Evolutionary conservation across 768 basidiomycete genomes (phyloP).

Genomic region (Serendipita sp.): DNA sequence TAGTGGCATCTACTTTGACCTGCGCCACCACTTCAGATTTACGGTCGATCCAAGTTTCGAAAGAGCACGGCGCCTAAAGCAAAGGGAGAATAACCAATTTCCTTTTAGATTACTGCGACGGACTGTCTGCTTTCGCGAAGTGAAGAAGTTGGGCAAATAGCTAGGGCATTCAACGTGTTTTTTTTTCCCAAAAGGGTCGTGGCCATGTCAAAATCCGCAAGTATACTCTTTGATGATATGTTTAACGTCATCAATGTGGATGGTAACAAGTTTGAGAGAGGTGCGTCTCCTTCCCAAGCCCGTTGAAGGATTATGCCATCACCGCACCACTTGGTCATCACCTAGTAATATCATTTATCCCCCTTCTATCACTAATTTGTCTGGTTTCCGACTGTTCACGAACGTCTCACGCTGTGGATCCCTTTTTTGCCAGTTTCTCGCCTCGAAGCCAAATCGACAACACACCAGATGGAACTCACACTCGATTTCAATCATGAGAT

Average conservation of each 20-base stretch:
- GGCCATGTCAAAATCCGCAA: not conserved
- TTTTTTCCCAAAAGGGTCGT: too few species aligned
- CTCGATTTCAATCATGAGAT: constrained; percentile 91
- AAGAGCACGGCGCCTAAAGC: too few species aligned
- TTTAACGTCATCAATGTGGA: constrained; percentile 87
- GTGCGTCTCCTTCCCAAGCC: constrained; percentile 28
- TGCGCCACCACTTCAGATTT: too few species aligned
- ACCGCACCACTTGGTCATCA: not conserved
- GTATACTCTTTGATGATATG: constrained; percentile 78
- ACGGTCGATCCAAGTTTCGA: too few species aligned
- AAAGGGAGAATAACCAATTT: too few species aligned
- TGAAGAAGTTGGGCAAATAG: too few species aligned
- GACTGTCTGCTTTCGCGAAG: too few species aligned
- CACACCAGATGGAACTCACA: constrained; percentile 82
- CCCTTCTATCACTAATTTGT: not conserved
- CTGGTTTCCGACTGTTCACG: constrained; percentile 9
- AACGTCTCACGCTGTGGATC: not conserved
- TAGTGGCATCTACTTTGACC: too few species aligned
- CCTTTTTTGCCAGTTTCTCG: constrained; percentile 54
- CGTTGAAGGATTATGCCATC: too few species aligned
- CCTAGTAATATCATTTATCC: not conserved
- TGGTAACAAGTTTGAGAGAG: constrained; percentile 96
- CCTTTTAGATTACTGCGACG: too few species aligned
- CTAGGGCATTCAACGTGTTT: too few species aligned
- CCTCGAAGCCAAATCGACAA: constrained; percentile 75